Conservation (phyloP, 2,329 filamentous ascomycete genomes). For the Stachybotrys chartarum region DNA sequence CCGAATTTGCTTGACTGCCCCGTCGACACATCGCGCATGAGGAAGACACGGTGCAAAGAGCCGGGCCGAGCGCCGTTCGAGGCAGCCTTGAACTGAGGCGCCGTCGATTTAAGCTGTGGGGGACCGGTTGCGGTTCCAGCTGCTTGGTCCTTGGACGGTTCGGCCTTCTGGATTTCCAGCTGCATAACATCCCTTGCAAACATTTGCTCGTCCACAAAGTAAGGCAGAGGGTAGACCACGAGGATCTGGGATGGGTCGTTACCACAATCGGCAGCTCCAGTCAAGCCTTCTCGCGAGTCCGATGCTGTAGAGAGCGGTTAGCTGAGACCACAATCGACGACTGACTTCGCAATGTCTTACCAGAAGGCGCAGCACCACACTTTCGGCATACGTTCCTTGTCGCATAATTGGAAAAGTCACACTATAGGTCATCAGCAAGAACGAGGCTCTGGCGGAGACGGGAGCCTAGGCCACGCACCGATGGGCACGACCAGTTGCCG, state of each 20-base stretch:
- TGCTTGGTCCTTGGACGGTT: slow-evolving; percentile 34
- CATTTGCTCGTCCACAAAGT: slow-evolving; percentile 64
- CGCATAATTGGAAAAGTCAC: slow-evolving; percentile 31
- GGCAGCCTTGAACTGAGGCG: slow-evolving; percentile 44
- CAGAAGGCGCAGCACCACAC: slow-evolving; percentile 23
- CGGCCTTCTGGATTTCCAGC: slow-evolving; percentile 57
- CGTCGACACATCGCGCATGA: slow-evolving; percentile 65
- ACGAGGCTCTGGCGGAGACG: neutral
- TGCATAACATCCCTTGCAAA: slow-evolving; percentile 68
- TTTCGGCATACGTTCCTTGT: slow-evolving; percentile 29
- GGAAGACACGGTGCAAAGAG: slow-evolving; percentile 68
- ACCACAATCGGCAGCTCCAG: slow-evolving; percentile 41
- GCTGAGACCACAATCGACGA: neutral
- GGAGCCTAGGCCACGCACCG: slow-evolving; percentile 14
- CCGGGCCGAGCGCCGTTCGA: slow-evolving; percentile 65
- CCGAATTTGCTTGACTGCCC: slow-evolving; percentile 75
- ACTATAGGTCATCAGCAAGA: slow-evolving; percentile 19
- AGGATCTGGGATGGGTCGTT: slow-evolving; percentile 66
- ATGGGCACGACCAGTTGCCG: slow-evolving; percentile 27
- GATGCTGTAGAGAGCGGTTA: slow-evolving; percentile 6
- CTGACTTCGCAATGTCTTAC: slow-evolving; percentile 12
- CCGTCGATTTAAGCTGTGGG: slow-evolving; percentile 52
- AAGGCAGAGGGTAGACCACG: slow-evolving; percentile 64
- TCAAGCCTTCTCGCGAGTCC: slow-evolving; percentile 30
- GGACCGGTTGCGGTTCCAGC: slow-evolving; percentile 20